phyloP scores from a whole-genome alignment of 805 yeast genomes.

The Saturnispora dispora region DNA sequence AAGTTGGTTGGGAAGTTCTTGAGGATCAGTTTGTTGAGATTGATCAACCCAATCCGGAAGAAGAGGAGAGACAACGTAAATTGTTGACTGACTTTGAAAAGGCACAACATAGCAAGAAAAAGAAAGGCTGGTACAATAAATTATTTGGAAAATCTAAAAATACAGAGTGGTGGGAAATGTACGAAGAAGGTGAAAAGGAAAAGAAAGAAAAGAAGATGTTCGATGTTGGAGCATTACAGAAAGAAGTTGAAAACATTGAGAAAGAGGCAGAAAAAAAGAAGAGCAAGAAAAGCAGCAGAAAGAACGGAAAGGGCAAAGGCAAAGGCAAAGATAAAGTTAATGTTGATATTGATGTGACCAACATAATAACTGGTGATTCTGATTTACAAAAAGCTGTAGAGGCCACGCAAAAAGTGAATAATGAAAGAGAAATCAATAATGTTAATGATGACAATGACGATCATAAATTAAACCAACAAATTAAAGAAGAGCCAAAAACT shows the following conservation, averaged over 20 bases:
- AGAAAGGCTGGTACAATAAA: conserved; percentile 36
- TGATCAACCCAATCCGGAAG: conserved; percentile 91
- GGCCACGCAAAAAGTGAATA: not conserved
- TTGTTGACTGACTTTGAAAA: conserved; percentile 71
- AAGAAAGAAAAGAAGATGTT: conserved; percentile 18
- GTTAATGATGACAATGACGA: not conserved
- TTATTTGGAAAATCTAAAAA: conserved; percentile 31
- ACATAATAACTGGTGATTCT: not conserved
- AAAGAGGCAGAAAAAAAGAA: conserved; percentile 6
- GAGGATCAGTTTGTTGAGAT: conserved; percentile 91
- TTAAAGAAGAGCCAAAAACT: not conserved
- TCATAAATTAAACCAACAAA: not conserved
- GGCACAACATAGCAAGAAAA: conserved; percentile 19
- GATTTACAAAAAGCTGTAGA: not conserved
- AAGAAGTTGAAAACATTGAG: conserved; percentile 9
- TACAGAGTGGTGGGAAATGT: conserved; percentile 52
- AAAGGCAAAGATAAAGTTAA: conserved; percentile 23
- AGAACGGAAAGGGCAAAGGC: conserved; percentile 9
- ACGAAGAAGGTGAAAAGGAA: conserved; percentile 32
- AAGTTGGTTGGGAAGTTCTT: conserved; percentile 69
- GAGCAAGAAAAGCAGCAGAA: conserved; percentile 15
- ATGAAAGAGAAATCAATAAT: not conserved
- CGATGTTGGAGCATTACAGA: conserved; percentile 8
- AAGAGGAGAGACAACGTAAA: conserved; percentile 72
- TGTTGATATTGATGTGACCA: conserved; percentile 6